Conservation (phyloP, 1,284 basidiomycete genomes). For the Apiotrichum veenhuisii region DNA sequence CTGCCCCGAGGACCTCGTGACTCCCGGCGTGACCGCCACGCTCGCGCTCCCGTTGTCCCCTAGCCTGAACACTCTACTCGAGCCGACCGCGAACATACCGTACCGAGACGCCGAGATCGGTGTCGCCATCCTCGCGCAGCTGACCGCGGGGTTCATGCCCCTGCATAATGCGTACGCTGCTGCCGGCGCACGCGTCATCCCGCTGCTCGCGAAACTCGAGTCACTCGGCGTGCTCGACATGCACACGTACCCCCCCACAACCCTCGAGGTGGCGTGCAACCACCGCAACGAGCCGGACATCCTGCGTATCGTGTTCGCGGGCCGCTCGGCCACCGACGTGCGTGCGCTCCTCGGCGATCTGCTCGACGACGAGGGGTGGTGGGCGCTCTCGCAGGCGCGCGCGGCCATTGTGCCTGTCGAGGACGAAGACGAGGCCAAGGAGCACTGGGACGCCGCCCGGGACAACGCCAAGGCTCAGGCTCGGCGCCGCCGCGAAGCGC, state of each 20-base stretch:
- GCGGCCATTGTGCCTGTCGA: constrained; percentile 8
- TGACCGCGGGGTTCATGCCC: constrained; percentile 31
- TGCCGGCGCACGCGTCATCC: constrained; percentile 28
- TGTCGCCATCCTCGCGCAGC: constrained; percentile 29
- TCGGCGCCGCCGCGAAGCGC: no score
- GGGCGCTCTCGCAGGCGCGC: constrained; percentile 17
- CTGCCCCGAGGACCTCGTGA: constrained; percentile 33
- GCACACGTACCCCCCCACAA: constrained; percentile 5
- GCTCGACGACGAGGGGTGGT: constrained; percentile 31
- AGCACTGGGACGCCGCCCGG: constrained; percentile 20
- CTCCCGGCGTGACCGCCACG: constrained; percentile 29
- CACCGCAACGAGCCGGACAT: constrained; percentile 31
- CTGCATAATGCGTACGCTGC: constrained; percentile 32
- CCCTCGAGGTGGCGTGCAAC: constrained; percentile 14
- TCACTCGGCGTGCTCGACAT: constrained; percentile 27
- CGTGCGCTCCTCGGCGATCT: constrained; percentile 30
- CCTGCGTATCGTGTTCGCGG: constrained; percentile 30
- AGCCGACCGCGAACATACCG: constrained; percentile 24
- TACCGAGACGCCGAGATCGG: constrained; percentile 40
- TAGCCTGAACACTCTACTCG: constrained; percentile 29
- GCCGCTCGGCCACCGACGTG: constrained; percentile 31
- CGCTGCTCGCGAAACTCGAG: constrained; percentile 36
- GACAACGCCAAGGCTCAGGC: no score
- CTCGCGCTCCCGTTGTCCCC: constrained; percentile 38
- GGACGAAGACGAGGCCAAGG: constrained; percentile 25